Percentiles rank a stretch among this genome's conserved stretches.
phyloP scores from a whole-genome alignment of 139 green algal species.

The Zygnema cylindricum region DNA sequence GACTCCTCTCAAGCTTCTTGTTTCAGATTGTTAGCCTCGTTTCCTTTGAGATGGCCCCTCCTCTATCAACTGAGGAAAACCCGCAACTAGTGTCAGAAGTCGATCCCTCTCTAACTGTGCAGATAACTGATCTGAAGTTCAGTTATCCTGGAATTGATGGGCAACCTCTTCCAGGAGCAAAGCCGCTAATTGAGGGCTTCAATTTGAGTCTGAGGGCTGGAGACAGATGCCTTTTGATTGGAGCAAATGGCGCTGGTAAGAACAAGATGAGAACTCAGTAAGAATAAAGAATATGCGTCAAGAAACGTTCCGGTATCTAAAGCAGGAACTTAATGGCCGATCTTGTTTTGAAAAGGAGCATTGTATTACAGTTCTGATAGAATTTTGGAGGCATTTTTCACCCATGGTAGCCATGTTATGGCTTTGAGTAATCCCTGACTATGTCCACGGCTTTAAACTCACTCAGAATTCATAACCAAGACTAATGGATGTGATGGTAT shows the following conservation, averaged over 20 bases:
- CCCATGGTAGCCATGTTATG: too few species aligned
- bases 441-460: too few species aligned
- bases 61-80: too few species aligned
- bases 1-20: too few species aligned
- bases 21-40: too few species aligned
- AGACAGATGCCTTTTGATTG: constrained; percentile 64
- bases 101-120: too few species aligned
- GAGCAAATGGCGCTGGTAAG: constrained; percentile 68
- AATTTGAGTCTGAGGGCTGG: constrained; percentile 59
- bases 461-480: too few species aligned
- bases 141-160: constrained; percentile 68
- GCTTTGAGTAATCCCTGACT: too few species aligned
- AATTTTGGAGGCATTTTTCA: neutral
- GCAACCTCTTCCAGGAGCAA: constrained; percentile 50
- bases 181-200: constrained; percentile 66
- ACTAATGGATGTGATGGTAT: too few species aligned
- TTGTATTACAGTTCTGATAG: neutral
- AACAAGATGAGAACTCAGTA: neutral
- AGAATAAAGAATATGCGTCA: neutral
- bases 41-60: too few species aligned
- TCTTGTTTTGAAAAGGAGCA: neutral
- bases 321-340: neutral
- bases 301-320: too few species aligned
- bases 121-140: constrained; percentile 63
- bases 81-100: too few species aligned